Evolutionary conservation across 108 stramenopile genomes (phyloP).

Genomic region (Nitzschia inconspicua): DNA sequence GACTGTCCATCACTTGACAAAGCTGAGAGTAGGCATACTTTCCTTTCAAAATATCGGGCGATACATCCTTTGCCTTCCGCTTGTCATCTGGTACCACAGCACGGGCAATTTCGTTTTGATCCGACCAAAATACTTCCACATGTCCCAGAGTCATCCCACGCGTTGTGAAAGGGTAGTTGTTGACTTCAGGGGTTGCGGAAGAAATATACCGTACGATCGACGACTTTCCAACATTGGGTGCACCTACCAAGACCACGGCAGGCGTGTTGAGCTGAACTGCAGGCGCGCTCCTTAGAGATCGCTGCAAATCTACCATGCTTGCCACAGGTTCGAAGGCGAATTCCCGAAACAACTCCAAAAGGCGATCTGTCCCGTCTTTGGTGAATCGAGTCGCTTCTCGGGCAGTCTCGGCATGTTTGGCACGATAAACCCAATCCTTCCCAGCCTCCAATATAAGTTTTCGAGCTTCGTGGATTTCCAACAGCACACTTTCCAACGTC

Average conservation of each 20-base stretch:
- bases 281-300: constrained; percentile 81
- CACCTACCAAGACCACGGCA: constrained; percentile 93
- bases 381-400: constrained; percentile 54
- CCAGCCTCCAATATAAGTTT: constrained; percentile 67
- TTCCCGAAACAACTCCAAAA: constrained; percentile 62
- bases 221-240: constrained; percentile 96
- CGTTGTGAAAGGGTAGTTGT: constrained; percentile 98
- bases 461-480: constrained; percentile 82
- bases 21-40: constrained; percentile 54
- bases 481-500: constrained; percentile 44
- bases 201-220: constrained; percentile 88
- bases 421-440: constrained; percentile 85
- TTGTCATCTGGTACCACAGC: constrained; percentile 38
- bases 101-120: constrained; percentile 28
- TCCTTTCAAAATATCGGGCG: background rate
- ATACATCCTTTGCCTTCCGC: constrained; percentile 3
- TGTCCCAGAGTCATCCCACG: constrained; percentile 95
- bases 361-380: constrained; percentile 50
- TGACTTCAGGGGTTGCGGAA: constrained; percentile 93
- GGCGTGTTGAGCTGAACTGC: constrained; percentile 86
- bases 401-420: constrained; percentile 76
- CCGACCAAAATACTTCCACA: constrained; percentile 91
- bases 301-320: constrained; percentile 76
- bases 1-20: constrained; percentile 91
- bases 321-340: constrained; percentile 57